Conservation (phyloP, 2,329 filamentous ascomycete genomes). For the Ophiocordyceps camponoti-saundersi region DNA sequence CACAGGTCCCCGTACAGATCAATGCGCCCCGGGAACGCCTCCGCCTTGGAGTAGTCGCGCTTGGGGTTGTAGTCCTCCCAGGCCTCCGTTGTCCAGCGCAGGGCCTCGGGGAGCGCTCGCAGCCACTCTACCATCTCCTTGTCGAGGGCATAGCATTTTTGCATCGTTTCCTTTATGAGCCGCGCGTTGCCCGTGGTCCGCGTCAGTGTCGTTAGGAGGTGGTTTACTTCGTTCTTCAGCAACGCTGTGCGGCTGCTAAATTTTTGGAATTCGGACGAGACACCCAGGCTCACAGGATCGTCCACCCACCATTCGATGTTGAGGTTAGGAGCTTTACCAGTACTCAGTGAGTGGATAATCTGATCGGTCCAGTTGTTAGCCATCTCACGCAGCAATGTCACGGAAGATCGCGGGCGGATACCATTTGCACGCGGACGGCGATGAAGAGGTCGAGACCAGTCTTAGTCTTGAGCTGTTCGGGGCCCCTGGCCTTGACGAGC, state of each 20-base stretch:
- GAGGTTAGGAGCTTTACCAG: slow-evolving; percentile 32
- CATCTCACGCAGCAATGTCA: not conserved
- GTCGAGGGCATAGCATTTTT: slow-evolving; percentile 32
- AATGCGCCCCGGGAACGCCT: slow-evolving; percentile 42
- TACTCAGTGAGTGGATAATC: slow-evolving; percentile 38
- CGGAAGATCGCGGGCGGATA: slow-evolving; percentile 7
- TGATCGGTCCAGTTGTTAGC: slow-evolving; percentile 6
- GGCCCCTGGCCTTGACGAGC: slow-evolving; percentile 37
- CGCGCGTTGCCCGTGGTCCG: slow-evolving; percentile 31
- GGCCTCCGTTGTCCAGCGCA: slow-evolving; percentile 30
- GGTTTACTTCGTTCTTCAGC: slow-evolving; percentile 34
- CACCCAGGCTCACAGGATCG: slow-evolving; percentile 28
- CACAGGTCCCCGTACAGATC: slow-evolving; percentile 42
- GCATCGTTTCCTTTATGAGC: slow-evolving; percentile 31
- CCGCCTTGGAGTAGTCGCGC: slow-evolving; percentile 31
- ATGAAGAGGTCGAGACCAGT: slow-evolving; percentile 37
- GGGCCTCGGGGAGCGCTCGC: slow-evolving; percentile 27
- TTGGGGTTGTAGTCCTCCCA: slow-evolving; percentile 37
- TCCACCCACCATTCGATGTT: slow-evolving; percentile 41
- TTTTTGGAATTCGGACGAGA: slow-evolving; percentile 26
- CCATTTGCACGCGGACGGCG: slow-evolving; percentile 42
- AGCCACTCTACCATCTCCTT: slow-evolving; percentile 33
- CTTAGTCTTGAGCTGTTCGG: slow-evolving; percentile 32
- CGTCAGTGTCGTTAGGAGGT: slow-evolving; percentile 24
- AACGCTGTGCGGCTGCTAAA: slow-evolving; percentile 35